Percentiles rank a stretch among this genome's conserved stretches.
These are phyloP conservation scores for Solanum chmielewskii DNA, from an alignment of 257 asterid species.

Conservation along the genomic window DNA sequence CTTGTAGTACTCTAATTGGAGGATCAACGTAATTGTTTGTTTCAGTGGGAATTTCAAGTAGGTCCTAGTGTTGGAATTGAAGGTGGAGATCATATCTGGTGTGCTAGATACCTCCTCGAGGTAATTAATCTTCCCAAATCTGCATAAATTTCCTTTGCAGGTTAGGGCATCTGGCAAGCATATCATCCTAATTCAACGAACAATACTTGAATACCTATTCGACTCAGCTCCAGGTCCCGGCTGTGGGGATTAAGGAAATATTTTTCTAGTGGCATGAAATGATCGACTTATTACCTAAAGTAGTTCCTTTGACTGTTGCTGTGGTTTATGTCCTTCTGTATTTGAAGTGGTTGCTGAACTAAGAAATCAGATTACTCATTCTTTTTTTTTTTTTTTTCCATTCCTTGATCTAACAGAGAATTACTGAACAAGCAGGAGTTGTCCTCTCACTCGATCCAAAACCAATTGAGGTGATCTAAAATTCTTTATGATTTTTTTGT, in stretches of 20 bases:
- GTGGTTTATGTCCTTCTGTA: not conserved
- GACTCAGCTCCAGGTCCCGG: not conserved
- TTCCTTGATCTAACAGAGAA: constrained; percentile 48
- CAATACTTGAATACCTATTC: not conserved
- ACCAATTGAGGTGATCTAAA: constrained; percentile 60
- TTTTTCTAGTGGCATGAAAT: not conserved
- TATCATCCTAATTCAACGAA: not conserved
- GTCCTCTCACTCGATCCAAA: constrained; percentile 90
- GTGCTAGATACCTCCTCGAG: constrained; percentile 94
- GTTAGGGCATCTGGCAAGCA: not conserved
- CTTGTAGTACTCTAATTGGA: not conserved
- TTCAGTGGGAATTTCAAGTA: constrained; percentile 98
- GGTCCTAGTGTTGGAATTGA: constrained; percentile 97
- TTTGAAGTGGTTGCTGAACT: not conserved
- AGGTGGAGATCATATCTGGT: constrained; percentile 97
- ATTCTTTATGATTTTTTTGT: not conserved
- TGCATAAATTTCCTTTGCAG: not conserved
- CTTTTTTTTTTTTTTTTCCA: not conserved
- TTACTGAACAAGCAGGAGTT: constrained; percentile 98
- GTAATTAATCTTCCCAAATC: constrained; percentile 19
- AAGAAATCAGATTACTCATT: not conserved
- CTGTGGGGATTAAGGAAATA: not conserved
- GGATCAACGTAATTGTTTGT: not conserved
- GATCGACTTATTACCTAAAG: not conserved
- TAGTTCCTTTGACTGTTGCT: not conserved